Evolutionary conservation across 192 early-diverging fungal species (phyloP), one percentile per base, ranked within the genome.

Genomic region (Nowakowskiella sp.): DNA sequence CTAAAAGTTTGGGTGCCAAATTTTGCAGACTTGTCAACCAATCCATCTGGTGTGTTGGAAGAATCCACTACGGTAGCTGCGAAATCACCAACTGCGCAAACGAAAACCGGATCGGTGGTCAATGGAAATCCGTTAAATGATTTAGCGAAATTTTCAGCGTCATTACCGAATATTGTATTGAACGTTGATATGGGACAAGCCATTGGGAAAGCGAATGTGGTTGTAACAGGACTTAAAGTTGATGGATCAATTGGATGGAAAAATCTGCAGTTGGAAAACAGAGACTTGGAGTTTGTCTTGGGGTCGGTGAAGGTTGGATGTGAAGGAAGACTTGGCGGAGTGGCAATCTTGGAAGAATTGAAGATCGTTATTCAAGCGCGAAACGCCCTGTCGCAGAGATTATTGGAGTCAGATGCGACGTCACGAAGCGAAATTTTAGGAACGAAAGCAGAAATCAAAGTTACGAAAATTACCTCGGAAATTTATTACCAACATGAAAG

Each of bases 401-500:
- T 9, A 24, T 16, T 24, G 8, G 23, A 46, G n/a, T n/a, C n/a
- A n/a, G n/a, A n/a, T n/a, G n/a, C n/a, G n/a, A n/a, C n/a, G n/a
- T n/a, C n/a, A n/a, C n/a, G 28, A 52, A 24, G 24, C 32, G 53
- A 64, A 23, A n/a, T 55, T 19, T 30, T 22, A 31, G 54, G 8
- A 47, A 6, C 57, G 24, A 1, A 60, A 42, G n/a, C 46, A 31
- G 24, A 55, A 23, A 51, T 82, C n/a, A 64, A 59, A 34, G 65
- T 78, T 4, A 67, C 82, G 21, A 47, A 58, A 29, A 47, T 81
- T 26, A 67, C 68, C 34, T 74, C 81, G 0, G 74, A 74, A 42
- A 62, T 87, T 10, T 72, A 82, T n/a, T 87, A 84, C 33, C 85
- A 89, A 49, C 85, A 85, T 66, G 85, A 89, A 60, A 73, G 77